Evolutionary conservation across 495 filamentous ascomycete species (phyloP), one percentile per base, ranked within the genome.

Genomic region (Friedmanniomyces simplex): DNA sequence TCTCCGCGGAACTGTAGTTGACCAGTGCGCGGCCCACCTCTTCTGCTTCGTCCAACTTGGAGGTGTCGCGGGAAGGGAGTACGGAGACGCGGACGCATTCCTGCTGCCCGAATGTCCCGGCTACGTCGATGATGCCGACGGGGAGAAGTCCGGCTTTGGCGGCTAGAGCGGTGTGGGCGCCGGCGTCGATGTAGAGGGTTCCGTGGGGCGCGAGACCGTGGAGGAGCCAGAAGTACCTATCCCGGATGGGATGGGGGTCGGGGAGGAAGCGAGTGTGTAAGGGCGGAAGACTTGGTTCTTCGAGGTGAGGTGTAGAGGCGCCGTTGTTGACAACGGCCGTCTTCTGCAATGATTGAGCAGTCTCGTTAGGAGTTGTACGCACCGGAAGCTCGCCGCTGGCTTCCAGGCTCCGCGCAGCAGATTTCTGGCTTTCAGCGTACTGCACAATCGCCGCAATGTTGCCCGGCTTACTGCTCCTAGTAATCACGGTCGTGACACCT

Each of bases 151-250:
- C 88, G 7, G 91, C 89, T 71, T 93, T 93, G 54, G 81, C 79
- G 18, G 70, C 66, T 0, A 98, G 78, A 2, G 94, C 93, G 26
- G 76, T 73, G 67, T 89, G 82, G 1, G 93, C 91, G 39, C 93
- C 93, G 12, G 80, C 74, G 70, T 98, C 93, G 67, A 98, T 96
- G 67, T 86, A 96, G 7, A 98, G 62, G 14, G 85, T 96, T 1
- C 93, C 93, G 61, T 93, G 89, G 2, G 94, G 87, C 3, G 85
- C 83, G n/a, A 97, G 80, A 25, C 93, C 93, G 66, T 98, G 87
- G 0, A 97, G 82, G 49, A 98, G 82, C 93, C 94, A 97, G 77
- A 98, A 96, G 63, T 89, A 88, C 47, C 90, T 85, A 63, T 95
- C 93, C 41, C 89, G 83, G 25, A 98, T 89, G 0, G 91, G 89